Evolutionary conservation across 805 yeast species (phyloP).

Genomic region (Sugiyamaella mastotermitis): DNA sequence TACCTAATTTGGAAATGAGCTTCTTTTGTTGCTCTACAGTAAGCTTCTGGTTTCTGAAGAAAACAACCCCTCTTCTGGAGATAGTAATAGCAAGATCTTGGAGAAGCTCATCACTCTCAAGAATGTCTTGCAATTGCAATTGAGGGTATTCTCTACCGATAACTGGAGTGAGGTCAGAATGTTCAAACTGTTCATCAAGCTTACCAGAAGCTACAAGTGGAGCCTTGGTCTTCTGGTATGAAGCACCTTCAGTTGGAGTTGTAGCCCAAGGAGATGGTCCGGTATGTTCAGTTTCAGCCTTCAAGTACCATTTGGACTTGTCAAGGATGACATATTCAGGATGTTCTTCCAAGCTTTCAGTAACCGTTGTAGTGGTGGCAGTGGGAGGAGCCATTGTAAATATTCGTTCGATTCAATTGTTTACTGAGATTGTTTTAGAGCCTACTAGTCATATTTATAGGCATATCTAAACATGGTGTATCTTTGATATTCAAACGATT

Average conservation of each 20-base stretch:
- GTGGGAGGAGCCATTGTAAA: constrained; percentile 1
- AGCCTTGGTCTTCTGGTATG: constrained; percentile 13
- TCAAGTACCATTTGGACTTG: not conserved
- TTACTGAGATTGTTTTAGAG: too few relatives aligned
- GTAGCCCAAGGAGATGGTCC: constrained; percentile 27
- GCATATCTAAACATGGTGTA: too few relatives aligned
- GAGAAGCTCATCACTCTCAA: constrained; percentile 26
- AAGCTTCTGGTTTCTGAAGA: constrained; percentile 40
- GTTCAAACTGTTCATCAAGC: constrained; percentile 21
- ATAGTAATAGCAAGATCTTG: constrained; percentile 42
- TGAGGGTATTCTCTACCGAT: constrained; percentile 10
- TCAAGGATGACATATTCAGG: not conserved
- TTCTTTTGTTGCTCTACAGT: constrained; percentile 24
- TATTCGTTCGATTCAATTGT: too few relatives aligned
- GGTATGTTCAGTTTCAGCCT: not conserved
- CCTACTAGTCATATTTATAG: too few relatives aligned
- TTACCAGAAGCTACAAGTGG: constrained; percentile 17
- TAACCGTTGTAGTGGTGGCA: too few relatives aligned
- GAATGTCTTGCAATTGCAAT: constrained; percentile 23
- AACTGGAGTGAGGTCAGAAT: constrained; percentile 25
- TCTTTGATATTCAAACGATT: too few relatives aligned
- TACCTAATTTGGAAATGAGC: constrained; percentile 23
- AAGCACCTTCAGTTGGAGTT: constrained; percentile 7
- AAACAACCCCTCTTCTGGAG: constrained; percentile 46
- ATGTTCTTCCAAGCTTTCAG: too few relatives aligned